phyloP scores from a whole-genome alignment of 192 early-diverging fungal species.

The Phycomyces blakesleeanus region DNA sequence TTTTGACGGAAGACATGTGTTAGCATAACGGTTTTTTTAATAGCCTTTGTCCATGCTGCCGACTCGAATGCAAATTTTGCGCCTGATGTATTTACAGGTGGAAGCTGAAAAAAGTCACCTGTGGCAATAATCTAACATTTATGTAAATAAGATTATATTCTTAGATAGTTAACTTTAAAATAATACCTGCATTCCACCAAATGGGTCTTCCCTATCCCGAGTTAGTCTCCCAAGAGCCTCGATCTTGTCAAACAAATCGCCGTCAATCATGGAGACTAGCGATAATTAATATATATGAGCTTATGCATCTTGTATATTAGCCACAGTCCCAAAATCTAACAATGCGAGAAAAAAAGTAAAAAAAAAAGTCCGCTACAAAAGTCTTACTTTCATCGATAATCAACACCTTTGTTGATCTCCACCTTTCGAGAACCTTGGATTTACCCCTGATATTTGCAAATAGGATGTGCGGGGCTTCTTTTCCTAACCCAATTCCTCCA shows the following conservation, averaged over 20 bases:
- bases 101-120: constrained; percentile 82
- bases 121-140: constrained; percentile 49
- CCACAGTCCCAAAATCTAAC: too few relatives aligned
- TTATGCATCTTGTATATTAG: not conserved
- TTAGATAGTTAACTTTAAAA: not conserved
- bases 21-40: constrained; percentile 60
- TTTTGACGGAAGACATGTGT: constrained; percentile 83
- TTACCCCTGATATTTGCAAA: constrained; percentile 22
- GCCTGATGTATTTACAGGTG: constrained; percentile 55
- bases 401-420: constrained; percentile 58
- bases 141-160: not conserved
- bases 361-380: too few relatives aligned
- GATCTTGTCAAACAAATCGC: constrained; percentile 65
- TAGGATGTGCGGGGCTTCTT: constrained; percentile 26
- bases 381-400: constrained; percentile 69
- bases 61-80: constrained; percentile 66
- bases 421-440: constrained; percentile 42
- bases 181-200: constrained; percentile 74
- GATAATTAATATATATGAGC: not conserved
- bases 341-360: too few relatives aligned
- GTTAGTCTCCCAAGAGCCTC: constrained; percentile 63
- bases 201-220: constrained; percentile 40
- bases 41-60: constrained; percentile 46
- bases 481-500: constrained; percentile 61
- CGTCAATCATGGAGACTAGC: constrained; percentile 73